These are phyloP conservation scores for Diutina ranongensis DNA, from an alignment of 1,139 yeast species.

Conservation along the genomic window DNA sequence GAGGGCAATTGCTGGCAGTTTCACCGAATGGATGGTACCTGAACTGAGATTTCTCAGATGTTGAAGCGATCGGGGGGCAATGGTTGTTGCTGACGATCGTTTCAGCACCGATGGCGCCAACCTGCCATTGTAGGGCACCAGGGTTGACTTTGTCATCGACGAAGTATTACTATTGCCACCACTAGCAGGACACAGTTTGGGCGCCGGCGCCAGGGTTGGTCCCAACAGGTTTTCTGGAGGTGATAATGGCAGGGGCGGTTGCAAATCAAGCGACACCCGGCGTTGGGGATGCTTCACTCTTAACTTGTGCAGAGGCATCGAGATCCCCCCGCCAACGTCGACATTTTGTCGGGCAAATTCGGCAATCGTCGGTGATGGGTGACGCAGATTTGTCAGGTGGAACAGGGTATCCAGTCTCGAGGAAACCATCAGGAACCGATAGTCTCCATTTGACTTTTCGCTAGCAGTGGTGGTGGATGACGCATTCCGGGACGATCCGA, in stretches of 20 bases:
- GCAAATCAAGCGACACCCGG: not conserved
- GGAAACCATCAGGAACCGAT: not conserved
- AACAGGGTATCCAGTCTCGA: constrained; percentile 2
- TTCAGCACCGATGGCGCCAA: not conserved
- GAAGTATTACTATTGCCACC: not conserved
- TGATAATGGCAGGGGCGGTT: constrained; percentile 1
- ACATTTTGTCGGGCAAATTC: constrained; percentile 3
- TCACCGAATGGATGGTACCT: constrained; percentile 3
- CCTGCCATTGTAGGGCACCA: constrained; percentile 2
- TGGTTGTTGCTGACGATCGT: not conserved
- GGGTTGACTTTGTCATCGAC: not conserved
- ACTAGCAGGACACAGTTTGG: not conserved
- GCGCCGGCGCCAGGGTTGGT: not conserved
- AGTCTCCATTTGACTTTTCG: not conserved
- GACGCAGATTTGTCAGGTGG: constrained; percentile 4
- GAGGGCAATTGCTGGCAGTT: not conserved
- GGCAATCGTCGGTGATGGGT: constrained; percentile 6
- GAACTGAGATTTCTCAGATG: not conserved
- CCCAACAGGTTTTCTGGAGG: not conserved
- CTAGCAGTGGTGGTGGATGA: not conserved
- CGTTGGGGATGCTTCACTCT: not conserved
- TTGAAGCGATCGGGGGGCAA: not conserved
- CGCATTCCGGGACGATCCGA: too few species aligned
- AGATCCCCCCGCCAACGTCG: too few species aligned
- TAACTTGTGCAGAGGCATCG: not conserved